Evolutionary conservation across 2,329 filamentous ascomycete genomes (phyloP), one percentile per base, ranked within the genome.

Genomic region (Hymenotorrendiella dingleyae): DNA sequence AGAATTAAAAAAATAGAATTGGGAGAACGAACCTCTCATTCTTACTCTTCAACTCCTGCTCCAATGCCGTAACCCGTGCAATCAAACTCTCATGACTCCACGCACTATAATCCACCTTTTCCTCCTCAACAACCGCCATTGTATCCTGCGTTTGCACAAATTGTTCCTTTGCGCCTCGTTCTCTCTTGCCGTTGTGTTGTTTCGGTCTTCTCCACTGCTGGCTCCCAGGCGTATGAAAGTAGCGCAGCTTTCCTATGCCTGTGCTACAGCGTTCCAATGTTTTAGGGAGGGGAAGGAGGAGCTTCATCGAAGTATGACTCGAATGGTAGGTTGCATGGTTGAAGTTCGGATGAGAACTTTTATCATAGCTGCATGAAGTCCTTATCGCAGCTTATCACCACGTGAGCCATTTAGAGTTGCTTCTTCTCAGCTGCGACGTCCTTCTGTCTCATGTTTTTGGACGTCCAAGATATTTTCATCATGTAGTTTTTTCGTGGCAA

Each of bases 1-100:
- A n/a, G n/a, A n/a, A n/a, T n/a, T n/a, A n/a, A n/a, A n/a, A n/a
- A n/a, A n/a, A n/a, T n/a, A n/a, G n/a, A n/a, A n/a, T n/a, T n/a
- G 3, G 21, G 8, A 21, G 3, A 11, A 34, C 34, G 12, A 43
- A 61, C 56, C 52, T 56, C 27, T 63, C 50, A 19, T 66, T 72
- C 33, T 71, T 69, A n/a, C 59, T 65, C 40, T 74, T 71, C 11
- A 89, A 65, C 57, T 86, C 74, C 4, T 69, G 61, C 62, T 94
- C 87, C 6, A 93, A 70, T 39, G 76, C 68, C 12, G 70, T 74
- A 34, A 94, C 79, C 29, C 83, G 75, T 51, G 76, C 67, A 32
- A 93, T 75, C 27, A 93, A 76, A 33, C 77, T 77, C 28, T 79
- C 72, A 49, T 78, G 80, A 41, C 75, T 80, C 84, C 84, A 90